Base-by-base conservation (phyloP, 1,284 basidiomycete species). In the Melampsora americana region DNA sequence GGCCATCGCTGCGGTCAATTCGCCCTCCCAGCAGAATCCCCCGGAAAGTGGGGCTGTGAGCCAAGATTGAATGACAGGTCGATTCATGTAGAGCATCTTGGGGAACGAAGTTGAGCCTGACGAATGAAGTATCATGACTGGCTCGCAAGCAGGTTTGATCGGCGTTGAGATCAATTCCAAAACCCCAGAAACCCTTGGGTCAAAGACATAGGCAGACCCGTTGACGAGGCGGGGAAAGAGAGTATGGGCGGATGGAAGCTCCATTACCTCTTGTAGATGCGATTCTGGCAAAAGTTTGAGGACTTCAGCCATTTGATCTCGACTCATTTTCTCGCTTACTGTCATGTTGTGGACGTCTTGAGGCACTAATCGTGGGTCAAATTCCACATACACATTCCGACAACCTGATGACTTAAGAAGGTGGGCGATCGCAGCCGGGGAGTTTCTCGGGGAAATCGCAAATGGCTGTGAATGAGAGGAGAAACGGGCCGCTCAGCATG, bases 391-490 rank as follows among this genome's bases (percentile, higher is more conserved):
- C 1, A 85, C 35, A 59, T 83, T 79, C 0, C 67, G 66, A 23
- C 79, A 79, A 3, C 77, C 78, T 5, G 81, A 83, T 65, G 82
- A 81, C 28, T 78, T 73, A 28, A 85, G 77, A 32, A 86, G 80
- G 77, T 85, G 80, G 1, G 81, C 82, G 3, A 85, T 78, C 0
- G 83, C 84, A 1, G 79, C 76, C 20, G 82, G 76, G 0, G 83
- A 84, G 77, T 86, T 85, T 42, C 85, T 81, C 2, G 83, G 82
- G 1, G 85, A 86, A 23, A 86, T 80, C 0, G 83, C 81, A 78
- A 85, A 35, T 32, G 64, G 64, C 64, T 66, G 16, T 20, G 23
- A 61, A 53, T 53, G 7, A 53, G 5, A 16, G 16, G 23, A 20
- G 23, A 53, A 53, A 20, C 7, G 50, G 23, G 50, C 18, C 18